Evolutionary conservation across 495 filamentous ascomycete genomes (phyloP), one percentile per base, ranked within the genome.

Genomic region (Daldinia decipiens): DNA sequence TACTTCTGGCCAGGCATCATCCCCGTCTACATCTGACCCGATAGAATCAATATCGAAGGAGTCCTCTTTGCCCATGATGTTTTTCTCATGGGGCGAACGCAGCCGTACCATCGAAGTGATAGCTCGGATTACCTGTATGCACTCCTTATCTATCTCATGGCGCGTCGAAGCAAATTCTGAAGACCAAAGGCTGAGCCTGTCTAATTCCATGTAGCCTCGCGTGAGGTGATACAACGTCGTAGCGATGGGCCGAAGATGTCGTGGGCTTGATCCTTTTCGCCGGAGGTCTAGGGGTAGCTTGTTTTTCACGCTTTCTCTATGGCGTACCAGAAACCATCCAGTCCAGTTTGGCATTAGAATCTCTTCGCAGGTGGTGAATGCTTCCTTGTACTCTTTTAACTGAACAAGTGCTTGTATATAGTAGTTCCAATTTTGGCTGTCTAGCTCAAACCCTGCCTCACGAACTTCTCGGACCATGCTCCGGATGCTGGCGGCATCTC

Each of bases 291-390:
- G 75, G 13, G 82, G 74, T 17, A 83, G 55, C 26, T 65, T 55
- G 59, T 59, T 67, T 61, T 67, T 67, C 40, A 65, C 17, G 26
- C 64, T 59, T 21, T 69, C 62, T 19, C 31, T 64, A 5, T 12
- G 43, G 6, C 78, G 79, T 29, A 71, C 73, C 2, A 59, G 39
- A 12, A 59, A 68, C 93, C 93, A 97, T 21, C 91, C 91, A 3
- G 83, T 83, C 85, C 92, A 96, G 47, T 86, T 81, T 5, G 86
- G 86, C 87, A 95, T 93, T 62, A 97, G 87, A 34, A 88, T 84
- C 12, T 80, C 67, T 79, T 97, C 93, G 79, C 90, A 93, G 21
- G 87, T 69, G 32, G 73, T 58, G 75, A 95, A 95, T 40, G 93
- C 92, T 26, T 78, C 64, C 26, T 76, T 73, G 63, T 77, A 79